These are phyloP conservation scores for Tricholoma hemisulphureum DNA, from an alignment of 768 basidiomycete species.

Conservation along the genomic window DNA sequence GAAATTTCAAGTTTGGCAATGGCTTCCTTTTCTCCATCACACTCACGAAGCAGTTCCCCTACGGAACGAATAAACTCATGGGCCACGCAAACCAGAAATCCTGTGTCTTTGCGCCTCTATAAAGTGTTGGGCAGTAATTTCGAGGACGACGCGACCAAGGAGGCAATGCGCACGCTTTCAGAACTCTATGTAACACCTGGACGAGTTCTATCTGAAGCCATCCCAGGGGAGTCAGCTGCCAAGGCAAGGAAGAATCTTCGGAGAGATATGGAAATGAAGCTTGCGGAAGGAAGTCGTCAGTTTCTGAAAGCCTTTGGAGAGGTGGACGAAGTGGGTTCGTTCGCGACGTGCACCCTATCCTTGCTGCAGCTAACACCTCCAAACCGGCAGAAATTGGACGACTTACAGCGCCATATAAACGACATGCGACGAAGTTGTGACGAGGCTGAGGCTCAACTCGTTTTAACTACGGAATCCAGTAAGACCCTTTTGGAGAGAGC, in stretches of 20 bases:
- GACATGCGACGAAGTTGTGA: constrained; percentile 84
- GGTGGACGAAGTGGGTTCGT: constrained; percentile 78
- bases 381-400: constrained; percentile 77
- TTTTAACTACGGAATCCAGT: constrained; percentile 73
- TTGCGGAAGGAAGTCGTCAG: constrained; percentile 76
- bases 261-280: constrained; percentile 79
- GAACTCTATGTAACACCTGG: constrained; percentile 57
- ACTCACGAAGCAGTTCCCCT: constrained; percentile 10
- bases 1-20: too few species aligned
- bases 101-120: constrained; percentile 83
- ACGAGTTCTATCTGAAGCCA: constrained; percentile 28
- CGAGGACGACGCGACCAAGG: constrained; percentile 71
- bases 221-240: constrained; percentile 64
- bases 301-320: constrained; percentile 85
- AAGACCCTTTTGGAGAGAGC: constrained; percentile 80
- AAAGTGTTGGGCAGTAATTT: constrained; percentile 85
- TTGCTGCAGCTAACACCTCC: neutral
- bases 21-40: constrained; percentile 6
- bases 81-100: constrained; percentile 49
- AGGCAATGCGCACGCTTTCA: constrained; percentile 82
- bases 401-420: constrained; percentile 70
- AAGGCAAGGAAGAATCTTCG: constrained; percentile 77
- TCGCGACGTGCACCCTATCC: constrained; percentile 1
- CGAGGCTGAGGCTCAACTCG: constrained; percentile 76
- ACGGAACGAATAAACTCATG: constrained; percentile 20